Percentiles rank a stretch among this genome's conserved stretches.
phyloP scores from a whole-genome alignment of 352 stramenopile species.

The Plasmopara viticola region DNA sequence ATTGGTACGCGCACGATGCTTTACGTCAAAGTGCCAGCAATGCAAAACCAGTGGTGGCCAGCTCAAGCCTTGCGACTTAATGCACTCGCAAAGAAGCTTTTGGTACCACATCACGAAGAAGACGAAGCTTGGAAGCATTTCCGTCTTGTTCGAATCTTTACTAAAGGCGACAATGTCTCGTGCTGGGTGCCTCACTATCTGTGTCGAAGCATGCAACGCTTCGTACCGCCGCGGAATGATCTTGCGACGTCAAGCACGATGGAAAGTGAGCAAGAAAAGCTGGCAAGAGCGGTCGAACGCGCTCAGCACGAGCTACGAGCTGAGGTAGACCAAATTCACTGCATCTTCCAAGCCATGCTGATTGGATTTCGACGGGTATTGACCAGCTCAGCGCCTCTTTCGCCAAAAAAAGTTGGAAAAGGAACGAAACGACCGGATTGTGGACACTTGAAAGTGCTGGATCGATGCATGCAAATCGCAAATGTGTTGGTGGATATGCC shows the following conservation, averaged over 20 bases:
- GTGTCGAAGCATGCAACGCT: slow-evolving; percentile 45
- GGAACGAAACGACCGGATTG: slow-evolving; percentile 2
- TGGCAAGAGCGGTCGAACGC: slow-evolving; percentile 21
- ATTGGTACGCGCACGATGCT: slow-evolving; percentile 60
- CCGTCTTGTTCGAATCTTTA: slow-evolving; percentile 60
- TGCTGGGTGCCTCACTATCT: slow-evolving; percentile 76
- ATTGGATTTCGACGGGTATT: slow-evolving; percentile 14
- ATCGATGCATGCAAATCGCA: slow-evolving; percentile 20
- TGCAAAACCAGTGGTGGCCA: slow-evolving; percentile 70
- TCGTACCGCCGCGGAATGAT: slow-evolving; percentile 7
- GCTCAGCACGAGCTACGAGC: slow-evolving; percentile 18
- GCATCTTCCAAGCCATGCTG: slow-evolving; percentile 33
- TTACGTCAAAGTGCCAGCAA: slow-evolving; percentile 56
- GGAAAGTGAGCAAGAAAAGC: slow-evolving; percentile 5
- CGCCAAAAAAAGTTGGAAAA: slow-evolving; percentile 5
- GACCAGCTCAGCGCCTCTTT: background rate
- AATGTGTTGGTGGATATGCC: slow-evolving; percentile 26
- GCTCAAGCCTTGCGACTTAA: slow-evolving; percentile 67
- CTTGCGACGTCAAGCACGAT: slow-evolving; percentile 3
- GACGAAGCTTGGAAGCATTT: slow-evolving; percentile 32
- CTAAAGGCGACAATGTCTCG: slow-evolving; percentile 22
- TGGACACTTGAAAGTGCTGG: slow-evolving; percentile 8
- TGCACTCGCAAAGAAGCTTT: slow-evolving; percentile 40
- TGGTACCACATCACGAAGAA: slow-evolving; percentile 36
- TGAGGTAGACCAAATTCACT: slow-evolving; percentile 21